Base-by-base conservation (phyloP, 2,329 filamentous ascomycete species). In the Penicillium fuscoglaucum region DNA sequence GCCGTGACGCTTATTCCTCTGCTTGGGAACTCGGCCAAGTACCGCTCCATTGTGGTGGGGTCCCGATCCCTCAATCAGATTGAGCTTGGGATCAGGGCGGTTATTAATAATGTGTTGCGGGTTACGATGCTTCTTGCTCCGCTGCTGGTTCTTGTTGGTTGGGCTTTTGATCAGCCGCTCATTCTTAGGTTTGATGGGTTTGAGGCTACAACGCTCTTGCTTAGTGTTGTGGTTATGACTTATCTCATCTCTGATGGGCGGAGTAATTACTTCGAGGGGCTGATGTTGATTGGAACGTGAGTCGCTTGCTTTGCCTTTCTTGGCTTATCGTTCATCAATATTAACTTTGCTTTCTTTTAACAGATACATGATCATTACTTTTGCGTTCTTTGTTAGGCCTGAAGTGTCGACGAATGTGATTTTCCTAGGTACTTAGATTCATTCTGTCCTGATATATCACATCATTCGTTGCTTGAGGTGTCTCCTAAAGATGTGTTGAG, bases 251-350 rank as follows among this genome's bases (percentile, higher is more conserved):
- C 64, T 17, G 62, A 66, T 56, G 62, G 64, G 21, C 45, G 57
- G 33, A 63, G 56, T 15, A 66, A 66, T 49, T 66, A 66, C 21
- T 66, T 65, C 21, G 64, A 65, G 31, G 64, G 64, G 9, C 29
- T 62, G 29, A 63, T 65, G 61, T 41, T 66, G 10, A 59, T 65
- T 24, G 64, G 64, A 57, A 65, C 62, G 64, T 66, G 21, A 62
- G 64, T 65, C 6, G 6, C n/a, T 40, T 15, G 9, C 4, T 6
- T n/a, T 37, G 7, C 17, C 21, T 46, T 28, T 1, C 17, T 33
- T 40, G 4, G 7, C 9, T 26, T 12, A 26, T 7, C 6, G 2
- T 26, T 28, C 7, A 8, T 17, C 29, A 3, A 24, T 43, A 24
- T 15, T 45, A 17, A 52, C 13, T 3, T 15, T 29, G 15, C 13